phyloP scores from a whole-genome alignment of 371 early-diverging fungal genomes.

The Mucor ambiguus region DNA sequence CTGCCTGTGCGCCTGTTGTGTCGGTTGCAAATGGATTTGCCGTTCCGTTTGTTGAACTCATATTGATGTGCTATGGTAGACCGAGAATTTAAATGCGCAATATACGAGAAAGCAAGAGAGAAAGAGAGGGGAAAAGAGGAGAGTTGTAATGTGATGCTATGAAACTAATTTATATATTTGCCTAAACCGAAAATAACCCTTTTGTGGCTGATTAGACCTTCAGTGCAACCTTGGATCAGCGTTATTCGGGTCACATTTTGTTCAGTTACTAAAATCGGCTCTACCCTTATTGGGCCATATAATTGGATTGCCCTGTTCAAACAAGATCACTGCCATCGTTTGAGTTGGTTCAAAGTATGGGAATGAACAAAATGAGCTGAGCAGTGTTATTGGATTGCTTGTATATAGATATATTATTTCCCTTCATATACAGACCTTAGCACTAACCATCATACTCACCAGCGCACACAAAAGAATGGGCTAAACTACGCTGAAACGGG shows the following conservation, averaged over 20 bases:
- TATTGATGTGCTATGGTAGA: background rate
- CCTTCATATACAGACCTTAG: too few relatives aligned
- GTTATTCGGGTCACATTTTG: background rate
- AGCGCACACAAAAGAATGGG: background rate
- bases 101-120: background rate
- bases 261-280: background rate
- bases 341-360: too few relatives aligned
- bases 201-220: constrained; percentile 1
- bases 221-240: background rate
- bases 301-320: background rate
- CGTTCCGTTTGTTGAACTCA: constrained; percentile 29
- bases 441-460: too few relatives aligned
- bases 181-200: constrained; percentile 3
- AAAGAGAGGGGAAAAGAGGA: background rate
- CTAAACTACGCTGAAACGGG: background rate
- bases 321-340: too few relatives aligned
- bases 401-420: too few relatives aligned
- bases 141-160: constrained; percentile 4
- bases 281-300: background rate
- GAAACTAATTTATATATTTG: background rate
- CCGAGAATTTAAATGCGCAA: background rate
- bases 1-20: constrained; percentile 35
- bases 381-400: background rate
- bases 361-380: background rate
- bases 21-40: constrained; percentile 34